Base-by-base conservation (phyloP, 1,284 basidiomycete species). In the Apiotrichum brassicae region DNA sequence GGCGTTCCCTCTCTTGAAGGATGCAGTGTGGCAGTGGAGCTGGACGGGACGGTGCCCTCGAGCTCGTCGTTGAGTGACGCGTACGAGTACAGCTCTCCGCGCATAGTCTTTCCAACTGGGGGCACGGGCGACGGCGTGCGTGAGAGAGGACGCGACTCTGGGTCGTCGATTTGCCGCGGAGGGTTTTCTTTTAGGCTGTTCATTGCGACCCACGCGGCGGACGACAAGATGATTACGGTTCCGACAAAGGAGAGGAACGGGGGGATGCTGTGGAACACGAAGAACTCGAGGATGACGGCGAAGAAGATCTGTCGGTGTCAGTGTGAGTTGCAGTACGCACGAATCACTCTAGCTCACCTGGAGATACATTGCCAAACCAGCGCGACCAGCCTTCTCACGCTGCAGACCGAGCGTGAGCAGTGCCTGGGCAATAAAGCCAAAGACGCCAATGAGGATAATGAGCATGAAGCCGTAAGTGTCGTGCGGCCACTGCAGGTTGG, bases 391-490 rank as follows among this genome's bases (percentile, higher is more conserved):
- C 50, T 72, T 72, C 48, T 74, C 73, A 5, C 70, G 65, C 41
- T 73, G 70, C 1, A 75, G 55, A 8, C 72, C 73, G 33, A 70
- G 47, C 3, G 73, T 73, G 8, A 75, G 60, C 8, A 72, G 49
- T 3, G 80, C 78, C 68, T 84, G 82, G 0, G 77, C 81, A 16
- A 75, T 56, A 57, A 85, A 83, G 2, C 82, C 83, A 51, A 81
- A 79, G 3, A 83, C 46, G 71, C 77, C 57, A 61, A 67, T 54
- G 61, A 74, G 13, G 65, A 79, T 16, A 57, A 73, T 68, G 42
- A 53, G 38, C 57, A 49, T 25, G 60, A 53, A 56, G 24, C 51
- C 54, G 22, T 46, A 44, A 6, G 33, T 12, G 43, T 45, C 39
- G 18, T 46, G 32, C 6, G 54, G 54, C 54, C 54, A 56, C 25